These are phyloP conservation scores for Eutrema salsugineum DNA, from an alignment of 441 rosid genomes.

Conservation along the genomic window DNA sequence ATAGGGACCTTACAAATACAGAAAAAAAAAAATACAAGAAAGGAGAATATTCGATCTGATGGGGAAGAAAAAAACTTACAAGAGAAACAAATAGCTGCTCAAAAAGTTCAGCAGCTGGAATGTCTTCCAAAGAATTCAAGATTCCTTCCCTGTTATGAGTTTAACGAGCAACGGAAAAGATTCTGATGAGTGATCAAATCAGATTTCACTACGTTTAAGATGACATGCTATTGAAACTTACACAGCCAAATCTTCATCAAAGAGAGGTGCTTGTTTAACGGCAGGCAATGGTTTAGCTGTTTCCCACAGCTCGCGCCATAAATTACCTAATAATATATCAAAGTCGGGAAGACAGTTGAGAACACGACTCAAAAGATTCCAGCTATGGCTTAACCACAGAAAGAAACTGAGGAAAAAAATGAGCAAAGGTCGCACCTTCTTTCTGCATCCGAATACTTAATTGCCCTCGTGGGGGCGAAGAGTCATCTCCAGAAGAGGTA, in stretches of 20 bases:
- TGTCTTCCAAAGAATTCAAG: constrained; percentile 70
- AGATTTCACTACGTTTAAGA: not conserved
- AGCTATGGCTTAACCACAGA: constrained; percentile 4
- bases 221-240: constrained; percentile 42
- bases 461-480: constrained; percentile 62
- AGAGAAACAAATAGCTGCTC: constrained; percentile 80
- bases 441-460: constrained; percentile 94
- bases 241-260: constrained; percentile 95
- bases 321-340: constrained; percentile 61
- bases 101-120: constrained; percentile 67
- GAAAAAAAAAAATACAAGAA: not conserved
- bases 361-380: not conserved
- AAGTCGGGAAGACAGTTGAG: constrained; percentile 8
- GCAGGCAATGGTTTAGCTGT: constrained; percentile 89
- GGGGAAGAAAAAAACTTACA: constrained; percentile 46
- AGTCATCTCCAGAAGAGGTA: constrained; percentile 44
- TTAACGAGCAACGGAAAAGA: constrained; percentile 16
- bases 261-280: constrained; percentile 87
- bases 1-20: not conserved
- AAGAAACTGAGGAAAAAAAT: not conserved
- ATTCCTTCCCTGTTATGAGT: constrained; percentile 74
- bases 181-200: constrained; percentile 18
- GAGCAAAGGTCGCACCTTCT: too few species aligned
- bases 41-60: not conserved
- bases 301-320: constrained; percentile 97